These are phyloP conservation scores for Erodium texanum DNA, from an alignment of 441 rosid species.

Conservation along the genomic window DNA sequence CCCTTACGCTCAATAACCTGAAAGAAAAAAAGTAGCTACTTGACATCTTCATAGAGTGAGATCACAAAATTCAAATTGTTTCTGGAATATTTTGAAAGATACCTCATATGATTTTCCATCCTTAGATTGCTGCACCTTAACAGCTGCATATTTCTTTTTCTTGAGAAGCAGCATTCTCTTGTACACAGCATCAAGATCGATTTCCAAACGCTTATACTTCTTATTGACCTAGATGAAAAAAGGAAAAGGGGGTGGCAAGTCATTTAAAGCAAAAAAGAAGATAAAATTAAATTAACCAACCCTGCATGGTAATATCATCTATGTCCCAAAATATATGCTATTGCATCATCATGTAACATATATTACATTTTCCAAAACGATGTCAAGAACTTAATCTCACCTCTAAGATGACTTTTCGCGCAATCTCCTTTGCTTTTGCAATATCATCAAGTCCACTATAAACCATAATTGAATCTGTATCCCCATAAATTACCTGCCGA, in stretches of 20 bases:
- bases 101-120: slow-evolving; percentile 76
- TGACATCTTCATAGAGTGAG: slow-evolving; percentile 17
- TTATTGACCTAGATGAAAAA: slow-evolving; percentile 65
- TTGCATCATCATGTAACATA: not conserved
- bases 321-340: slow-evolving; percentile 2
- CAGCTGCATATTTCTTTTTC: slow-evolving; percentile 98
- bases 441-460: slow-evolving; percentile 83
- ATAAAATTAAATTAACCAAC: slow-evolving; percentile 5
- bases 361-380: not conserved
- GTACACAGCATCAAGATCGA: slow-evolving; percentile 90
- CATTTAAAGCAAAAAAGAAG: slow-evolving; percentile 11
- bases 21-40: slow-evolving; percentile 24
- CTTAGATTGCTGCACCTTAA: slow-evolving; percentile 59
- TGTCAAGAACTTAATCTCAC: slow-evolving; percentile 29
- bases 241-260: slow-evolving; percentile 17
- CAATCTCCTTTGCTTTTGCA: slow-evolving; percentile 60
- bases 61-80: slow-evolving; percentile 1
- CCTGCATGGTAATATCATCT: slow-evolving; percentile 1
- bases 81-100: slow-evolving; percentile 12
- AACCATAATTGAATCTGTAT: slow-evolving; percentile 98
- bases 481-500: slow-evolving; percentile 86
- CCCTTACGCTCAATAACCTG: slow-evolving; percentile 97
- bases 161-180: slow-evolving; percentile 93
- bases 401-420: slow-evolving; percentile 82
- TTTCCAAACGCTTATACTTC: slow-evolving; percentile 78